Conservation (phyloP, 176 grass and related monocot species). For the Dactylis glomerata region DNA sequence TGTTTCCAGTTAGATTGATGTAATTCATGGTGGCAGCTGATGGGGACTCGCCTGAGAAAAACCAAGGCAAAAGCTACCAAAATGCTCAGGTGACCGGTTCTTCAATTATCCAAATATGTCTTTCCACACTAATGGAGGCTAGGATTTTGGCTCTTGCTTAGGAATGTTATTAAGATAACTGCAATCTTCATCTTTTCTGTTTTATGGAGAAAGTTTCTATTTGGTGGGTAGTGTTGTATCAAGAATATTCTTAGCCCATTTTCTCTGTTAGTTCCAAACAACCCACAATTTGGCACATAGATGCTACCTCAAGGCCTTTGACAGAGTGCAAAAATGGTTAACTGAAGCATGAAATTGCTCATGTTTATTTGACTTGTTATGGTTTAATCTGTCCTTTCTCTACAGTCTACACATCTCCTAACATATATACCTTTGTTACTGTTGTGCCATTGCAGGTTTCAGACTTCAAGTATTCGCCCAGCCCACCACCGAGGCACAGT, state of each 20-base stretch:
- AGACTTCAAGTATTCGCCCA: constrained; percentile 50
- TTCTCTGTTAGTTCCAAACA: not conserved
- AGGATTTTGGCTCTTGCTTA: not conserved
- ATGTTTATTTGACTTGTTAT: not conserved
- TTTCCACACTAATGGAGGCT: not conserved
- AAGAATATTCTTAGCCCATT: not conserved
- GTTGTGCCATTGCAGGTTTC: constrained; percentile 29
- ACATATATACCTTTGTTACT: not conserved
- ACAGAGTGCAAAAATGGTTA: not conserved
- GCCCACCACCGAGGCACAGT: constrained; percentile 53
- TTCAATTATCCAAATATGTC: not conserved
- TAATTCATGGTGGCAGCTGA: constrained; percentile 49
- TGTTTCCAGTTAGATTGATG: not conserved
- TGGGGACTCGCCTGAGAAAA: constrained; percentile 71
- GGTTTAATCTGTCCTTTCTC: not conserved
- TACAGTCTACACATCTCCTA: not conserved
- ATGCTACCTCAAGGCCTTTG: not conserved
- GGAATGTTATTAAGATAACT: not conserved
- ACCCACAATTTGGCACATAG: not conserved
- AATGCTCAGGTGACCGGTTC: constrained; percentile 27
- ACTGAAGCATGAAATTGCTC: not conserved
- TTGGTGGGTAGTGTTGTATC: not conserved
- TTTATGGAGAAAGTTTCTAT: not conserved
- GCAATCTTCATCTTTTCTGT: not conserved
- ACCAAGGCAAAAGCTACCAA: constrained; percentile 41